Evolutionary conservation across 768 basidiomycete species (phyloP).

Genomic region (Lactarius hengduanensis): DNA sequence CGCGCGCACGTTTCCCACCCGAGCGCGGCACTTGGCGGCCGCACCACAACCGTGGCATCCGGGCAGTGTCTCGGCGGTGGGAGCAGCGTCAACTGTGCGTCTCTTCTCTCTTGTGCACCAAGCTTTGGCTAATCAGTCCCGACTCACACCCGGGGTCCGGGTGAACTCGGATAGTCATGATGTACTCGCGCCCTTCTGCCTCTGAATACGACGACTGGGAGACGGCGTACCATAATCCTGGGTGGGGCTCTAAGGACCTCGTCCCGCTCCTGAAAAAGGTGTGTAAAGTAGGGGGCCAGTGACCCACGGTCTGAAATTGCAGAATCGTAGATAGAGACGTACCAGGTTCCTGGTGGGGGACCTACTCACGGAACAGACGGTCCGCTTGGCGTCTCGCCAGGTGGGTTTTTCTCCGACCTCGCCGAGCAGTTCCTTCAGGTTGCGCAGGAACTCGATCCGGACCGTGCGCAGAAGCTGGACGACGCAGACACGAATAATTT

Average conservation of each 20-base stretch:
- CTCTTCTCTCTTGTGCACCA: background rate
- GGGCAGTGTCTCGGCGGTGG: slow-evolving; percentile 61
- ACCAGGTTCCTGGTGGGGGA: too few relatives aligned
- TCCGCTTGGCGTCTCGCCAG: too few relatives aligned
- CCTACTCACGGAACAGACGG: too few relatives aligned
- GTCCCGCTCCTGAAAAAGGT: slow-evolving; percentile 62
- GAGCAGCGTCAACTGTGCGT: slow-evolving; percentile 55
- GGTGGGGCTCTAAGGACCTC: slow-evolving; percentile 58
- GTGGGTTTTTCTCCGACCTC: too few relatives aligned
- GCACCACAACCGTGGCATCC: slow-evolving; percentile 42
- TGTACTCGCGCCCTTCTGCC: slow-evolving; percentile 57
- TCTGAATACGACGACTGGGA: slow-evolving; percentile 52
- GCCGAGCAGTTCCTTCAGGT: too few relatives aligned
- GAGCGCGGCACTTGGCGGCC: slow-evolving; percentile 45
- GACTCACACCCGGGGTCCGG: background rate
- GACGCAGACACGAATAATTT: too few relatives aligned
- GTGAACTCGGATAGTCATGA: slow-evolving; percentile 34
- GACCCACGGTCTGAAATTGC: background rate
- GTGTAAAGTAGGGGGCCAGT: background rate
- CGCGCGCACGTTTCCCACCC: slow-evolving; percentile 41
- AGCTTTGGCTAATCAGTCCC: background rate
- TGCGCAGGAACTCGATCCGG: too few relatives aligned
- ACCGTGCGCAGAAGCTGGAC: too few relatives aligned
- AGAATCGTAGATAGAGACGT: too few relatives aligned
- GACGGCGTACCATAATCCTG: slow-evolving; percentile 46